phyloP scores from a whole-genome alignment of 768 basidiomycete genomes.

The Tylopilus balloui region DNA sequence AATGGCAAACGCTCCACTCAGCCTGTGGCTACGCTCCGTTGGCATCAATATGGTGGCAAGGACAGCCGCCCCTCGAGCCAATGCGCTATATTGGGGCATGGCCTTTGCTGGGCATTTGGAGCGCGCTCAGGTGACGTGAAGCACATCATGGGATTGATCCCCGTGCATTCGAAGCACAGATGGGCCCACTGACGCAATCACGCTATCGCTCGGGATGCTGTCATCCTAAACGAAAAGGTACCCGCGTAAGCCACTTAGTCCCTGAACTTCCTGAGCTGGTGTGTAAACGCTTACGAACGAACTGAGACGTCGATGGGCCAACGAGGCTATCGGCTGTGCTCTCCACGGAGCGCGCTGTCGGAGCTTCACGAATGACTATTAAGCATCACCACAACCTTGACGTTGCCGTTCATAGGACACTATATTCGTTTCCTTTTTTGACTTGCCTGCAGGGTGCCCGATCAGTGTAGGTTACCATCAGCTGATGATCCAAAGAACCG shows the following conservation, averaged over 20 bases:
- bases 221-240: conserved; percentile 18
- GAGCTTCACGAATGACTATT: conserved; percentile 11
- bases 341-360: conserved; percentile 13
- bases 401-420: conserved; percentile 14
- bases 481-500: conserved; percentile 16
- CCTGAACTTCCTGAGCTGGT: conserved; percentile 24
- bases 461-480: conserved; percentile 24
- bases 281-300: conserved; percentile 11
- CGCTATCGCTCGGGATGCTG: conserved; percentile 27
- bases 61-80: conserved; percentile 10
- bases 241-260: conserved; percentile 16
- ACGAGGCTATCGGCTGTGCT: conserved; percentile 28
- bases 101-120: conserved; percentile 13
- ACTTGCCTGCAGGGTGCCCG: conserved; percentile 20
- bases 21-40: conserved; percentile 1
- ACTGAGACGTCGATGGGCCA: conserved; percentile 6
- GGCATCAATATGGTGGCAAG: conserved; percentile 6
- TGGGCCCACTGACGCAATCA: conserved; percentile 10
- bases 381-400: conserved; percentile 20
- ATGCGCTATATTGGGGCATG: conserved; percentile 10
- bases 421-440: conserved; percentile 22
- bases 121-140: conserved; percentile 18
- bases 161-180: conserved; percentile 23
- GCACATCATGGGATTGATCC: conserved; percentile 21
- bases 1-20: conserved; percentile 6